These are phyloP conservation scores for Amphichorda felina DNA, from an alignment of 2,329 filamentous ascomycete species.

Conservation along the genomic window DNA sequence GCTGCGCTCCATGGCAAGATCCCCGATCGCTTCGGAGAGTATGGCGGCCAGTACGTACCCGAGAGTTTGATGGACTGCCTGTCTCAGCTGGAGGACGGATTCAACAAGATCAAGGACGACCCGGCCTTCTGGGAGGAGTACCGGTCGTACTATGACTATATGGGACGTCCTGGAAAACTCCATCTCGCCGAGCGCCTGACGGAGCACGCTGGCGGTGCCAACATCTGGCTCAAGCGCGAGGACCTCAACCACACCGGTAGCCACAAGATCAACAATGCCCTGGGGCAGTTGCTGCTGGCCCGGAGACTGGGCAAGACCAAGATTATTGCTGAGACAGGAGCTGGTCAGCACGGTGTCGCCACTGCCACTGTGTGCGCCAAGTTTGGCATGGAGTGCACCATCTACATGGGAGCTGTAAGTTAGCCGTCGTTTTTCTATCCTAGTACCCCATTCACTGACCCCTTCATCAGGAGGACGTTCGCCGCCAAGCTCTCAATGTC, in stretches of 20 bases:
- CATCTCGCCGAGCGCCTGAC: constrained; percentile 84
- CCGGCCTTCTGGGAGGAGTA: constrained; percentile 96
- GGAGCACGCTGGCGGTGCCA: constrained; percentile 79
- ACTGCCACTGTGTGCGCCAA: constrained; percentile 96
- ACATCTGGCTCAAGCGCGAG: constrained; percentile 96
- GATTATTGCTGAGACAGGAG: constrained; percentile 96
- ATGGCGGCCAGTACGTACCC: constrained; percentile 93
- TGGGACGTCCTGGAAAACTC: constrained; percentile 86
- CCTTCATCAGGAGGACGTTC: constrained; percentile 64
- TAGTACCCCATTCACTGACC: constrained; percentile 9
- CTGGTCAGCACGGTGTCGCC: constrained; percentile 94
- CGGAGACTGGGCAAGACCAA: constrained; percentile 82
- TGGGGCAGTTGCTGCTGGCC: constrained; percentile 85
- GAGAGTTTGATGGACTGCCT: constrained; percentile 97
- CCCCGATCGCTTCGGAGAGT: constrained; percentile 84
- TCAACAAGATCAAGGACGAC: constrained; percentile 78
- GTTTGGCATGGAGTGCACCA: constrained; percentile 94
- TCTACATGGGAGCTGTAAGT: constrained; percentile 83
- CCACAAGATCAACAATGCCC: constrained; percentile 98
- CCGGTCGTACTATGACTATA: constrained; percentile 90
- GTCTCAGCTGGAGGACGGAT: constrained; percentile 79
- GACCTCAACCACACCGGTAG: constrained; percentile 96
- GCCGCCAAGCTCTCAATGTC: constrained; percentile 91
- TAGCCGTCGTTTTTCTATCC: not conserved
- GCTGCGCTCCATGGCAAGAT: constrained; percentile 71